phyloP scores from a whole-genome alignment of 495 filamentous ascomycete genomes.

The Pseudotulostoma volvatum region DNA sequence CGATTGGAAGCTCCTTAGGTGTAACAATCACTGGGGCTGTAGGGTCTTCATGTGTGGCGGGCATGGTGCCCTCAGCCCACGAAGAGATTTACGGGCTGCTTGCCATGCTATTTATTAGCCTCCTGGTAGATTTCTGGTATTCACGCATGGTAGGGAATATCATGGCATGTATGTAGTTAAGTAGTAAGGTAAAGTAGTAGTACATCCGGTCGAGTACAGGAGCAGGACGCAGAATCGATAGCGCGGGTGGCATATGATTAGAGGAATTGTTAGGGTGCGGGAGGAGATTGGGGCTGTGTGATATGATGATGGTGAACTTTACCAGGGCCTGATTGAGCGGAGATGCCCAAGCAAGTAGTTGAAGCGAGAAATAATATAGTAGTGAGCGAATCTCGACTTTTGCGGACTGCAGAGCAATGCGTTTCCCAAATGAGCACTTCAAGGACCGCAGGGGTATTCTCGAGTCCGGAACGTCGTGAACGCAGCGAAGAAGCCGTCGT shows the following conservation, averaged over 20 bases:
- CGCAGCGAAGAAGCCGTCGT: slow-evolving; percentile 22
- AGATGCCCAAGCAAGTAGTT: no score
- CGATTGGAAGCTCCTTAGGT: slow-evolving; percentile 43
- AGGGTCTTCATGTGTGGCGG: slow-evolving; percentile 74
- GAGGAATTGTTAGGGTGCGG: no score
- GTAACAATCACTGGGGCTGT: slow-evolving; percentile 28
- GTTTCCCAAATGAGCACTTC: slow-evolving; percentile 21
- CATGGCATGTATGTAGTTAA: slow-evolving; percentile 1
- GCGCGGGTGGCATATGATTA: no score
- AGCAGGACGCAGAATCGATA: no score
- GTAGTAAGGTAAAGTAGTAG: neutral
- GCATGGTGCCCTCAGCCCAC: slow-evolving; percentile 39
- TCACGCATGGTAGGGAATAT: neutral
- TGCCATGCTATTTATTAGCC: slow-evolving; percentile 20
- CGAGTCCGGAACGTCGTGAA: slow-evolving; percentile 29
- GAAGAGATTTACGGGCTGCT: slow-evolving; percentile 24
- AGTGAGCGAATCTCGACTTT: no score
- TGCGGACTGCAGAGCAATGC: no score
- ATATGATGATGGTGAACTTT: no score
- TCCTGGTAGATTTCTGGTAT: neutral
- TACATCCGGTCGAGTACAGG: neutral
- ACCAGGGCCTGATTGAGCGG: no score
- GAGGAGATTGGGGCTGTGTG: no score
- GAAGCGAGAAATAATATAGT: no score
- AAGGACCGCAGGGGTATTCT: slow-evolving; percentile 35